phyloP scores from a whole-genome alignment of 116 monocot genomes.

The Papilionanthe hybrid region DNA sequence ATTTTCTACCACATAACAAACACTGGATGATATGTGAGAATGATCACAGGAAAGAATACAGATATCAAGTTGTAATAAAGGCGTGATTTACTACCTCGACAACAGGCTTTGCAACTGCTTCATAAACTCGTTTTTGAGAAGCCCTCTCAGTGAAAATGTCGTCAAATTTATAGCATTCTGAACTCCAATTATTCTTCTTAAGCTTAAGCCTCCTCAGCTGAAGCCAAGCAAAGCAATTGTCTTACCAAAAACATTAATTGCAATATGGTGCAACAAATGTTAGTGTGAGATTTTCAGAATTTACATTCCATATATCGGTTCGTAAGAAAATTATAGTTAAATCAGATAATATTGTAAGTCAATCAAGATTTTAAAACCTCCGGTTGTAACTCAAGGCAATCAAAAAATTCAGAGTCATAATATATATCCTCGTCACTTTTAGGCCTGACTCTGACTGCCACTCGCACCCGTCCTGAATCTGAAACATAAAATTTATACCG shows the following conservation, averaged over 20 bases:
- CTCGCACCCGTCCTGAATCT: conserved; percentile 76
- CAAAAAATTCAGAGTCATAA: conserved; percentile 46
- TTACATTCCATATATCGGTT: neutral
- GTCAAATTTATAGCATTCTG: conserved; percentile 73
- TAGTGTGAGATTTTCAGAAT: neutral
- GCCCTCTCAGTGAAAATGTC: conserved; percentile 70
- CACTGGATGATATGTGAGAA: neutral
- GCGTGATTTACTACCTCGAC: conserved; percentile 67
- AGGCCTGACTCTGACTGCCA: conserved; percentile 72
- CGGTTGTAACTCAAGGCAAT: conserved; percentile 73
- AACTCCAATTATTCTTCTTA: conserved; percentile 80
- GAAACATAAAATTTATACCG: neutral
- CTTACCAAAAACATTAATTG: neutral
- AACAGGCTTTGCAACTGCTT: conserved; percentile 81
- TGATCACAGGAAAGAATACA: neutral
- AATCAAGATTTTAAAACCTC: conserved; percentile 44
- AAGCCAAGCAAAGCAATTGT: conserved; percentile 15
- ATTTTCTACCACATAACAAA: neutral
- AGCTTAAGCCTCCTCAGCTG: conserved; percentile 72
- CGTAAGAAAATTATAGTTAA: neutral
- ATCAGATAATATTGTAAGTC: neutral
- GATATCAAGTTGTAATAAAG: neutral
- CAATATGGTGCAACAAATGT: conserved; percentile 3
- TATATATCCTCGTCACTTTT: conserved; percentile 59
- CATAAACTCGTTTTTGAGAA: conserved; percentile 88